phyloP scores from a whole-genome alignment of 768 basidiomycete species.

The Pholiota molesta region DNA sequence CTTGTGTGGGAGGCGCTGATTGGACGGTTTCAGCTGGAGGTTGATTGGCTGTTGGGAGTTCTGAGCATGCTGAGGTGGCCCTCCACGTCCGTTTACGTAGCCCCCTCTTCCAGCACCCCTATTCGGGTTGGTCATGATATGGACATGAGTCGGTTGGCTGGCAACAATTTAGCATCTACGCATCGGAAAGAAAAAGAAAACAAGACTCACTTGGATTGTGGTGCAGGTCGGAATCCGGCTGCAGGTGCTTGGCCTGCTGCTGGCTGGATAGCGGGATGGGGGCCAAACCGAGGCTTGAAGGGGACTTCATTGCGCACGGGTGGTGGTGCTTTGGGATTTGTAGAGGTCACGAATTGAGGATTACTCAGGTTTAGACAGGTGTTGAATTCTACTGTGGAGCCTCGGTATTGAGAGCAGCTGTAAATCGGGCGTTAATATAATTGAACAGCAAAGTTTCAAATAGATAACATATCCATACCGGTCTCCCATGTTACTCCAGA shows the following conservation, averaged over 20 bases:
- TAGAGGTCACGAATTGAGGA: constrained; percentile 83
- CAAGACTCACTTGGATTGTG: constrained; percentile 34
- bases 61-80: constrained; percentile 23
- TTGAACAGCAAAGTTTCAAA: not conserved
- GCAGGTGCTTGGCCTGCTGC: constrained; percentile 54
- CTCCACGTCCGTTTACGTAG: constrained; percentile 36
- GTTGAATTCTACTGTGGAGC: constrained; percentile 84
- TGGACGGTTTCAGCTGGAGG: constrained; percentile 1
- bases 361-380: constrained; percentile 87
- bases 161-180: constrained; percentile 10
- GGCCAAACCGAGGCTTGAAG: constrained; percentile 72
- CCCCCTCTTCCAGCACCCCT: constrained; percentile 45
- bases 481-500: constrained; percentile 81
- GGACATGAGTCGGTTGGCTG: constrained; percentile 45
- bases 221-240: constrained; percentile 68
- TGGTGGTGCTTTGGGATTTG: constrained; percentile 59
- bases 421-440: not conserved
- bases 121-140: constrained; percentile 82
- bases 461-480: constrained; percentile 48
- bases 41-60: not conserved
- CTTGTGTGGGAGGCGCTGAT: constrained; percentile 10
- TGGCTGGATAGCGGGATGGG: constrained; percentile 62
- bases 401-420: constrained; percentile 62
- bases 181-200: constrained; percentile 1
- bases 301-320: constrained; percentile 48